phyloP scores from a whole-genome alignment of 2,329 filamentous ascomycete species.

The Aspergillus melleus region DNA sequence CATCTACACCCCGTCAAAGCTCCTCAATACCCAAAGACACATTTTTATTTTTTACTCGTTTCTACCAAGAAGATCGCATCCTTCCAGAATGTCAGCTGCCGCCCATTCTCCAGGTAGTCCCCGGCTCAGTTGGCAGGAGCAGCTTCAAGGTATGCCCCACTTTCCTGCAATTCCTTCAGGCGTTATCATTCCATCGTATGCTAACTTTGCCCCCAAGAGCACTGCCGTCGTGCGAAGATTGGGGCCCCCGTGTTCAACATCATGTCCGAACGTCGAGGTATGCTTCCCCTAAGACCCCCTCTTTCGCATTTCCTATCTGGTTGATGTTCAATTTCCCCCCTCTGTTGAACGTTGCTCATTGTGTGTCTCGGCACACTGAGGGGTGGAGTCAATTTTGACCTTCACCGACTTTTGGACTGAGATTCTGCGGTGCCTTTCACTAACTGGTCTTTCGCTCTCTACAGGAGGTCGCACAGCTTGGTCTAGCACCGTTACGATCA shows the following conservation, averaged over 20 bases:
- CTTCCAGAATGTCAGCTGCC: constrained; percentile 25
- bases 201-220: constrained; percentile 45
- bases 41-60: not conserved
- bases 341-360: constrained; percentile 11
- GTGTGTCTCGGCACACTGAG: constrained; percentile 22
- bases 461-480: constrained; percentile 86
- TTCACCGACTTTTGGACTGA: constrained; percentile 38
- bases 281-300: not conserved
- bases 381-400: constrained; percentile 26
- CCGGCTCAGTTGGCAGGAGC: constrained; percentile 55
- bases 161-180: constrained; percentile 13
- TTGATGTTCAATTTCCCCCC: constrained; percentile 11
- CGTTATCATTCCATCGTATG: constrained; percentile 13
- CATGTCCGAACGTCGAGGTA: constrained; percentile 74
- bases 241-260: constrained; percentile 65
- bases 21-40: not conserved
- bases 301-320: not conserved
- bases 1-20: constrained; percentile 10
- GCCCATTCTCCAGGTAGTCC: constrained; percentile 25
- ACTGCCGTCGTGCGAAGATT: constrained; percentile 57
- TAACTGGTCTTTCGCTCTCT: constrained; percentile 21
- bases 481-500: constrained; percentile 77
- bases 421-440: constrained; percentile 21
- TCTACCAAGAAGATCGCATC: constrained; percentile 8
- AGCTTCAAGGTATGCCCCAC: constrained; percentile 53